A percentile compares a stretch with the other conserved stretches of the same genome.
Evolutionary conservation across 2,329 filamentous ascomycete species (phyloP).

Genomic region (Colletotrichum gigasporum): DNA sequence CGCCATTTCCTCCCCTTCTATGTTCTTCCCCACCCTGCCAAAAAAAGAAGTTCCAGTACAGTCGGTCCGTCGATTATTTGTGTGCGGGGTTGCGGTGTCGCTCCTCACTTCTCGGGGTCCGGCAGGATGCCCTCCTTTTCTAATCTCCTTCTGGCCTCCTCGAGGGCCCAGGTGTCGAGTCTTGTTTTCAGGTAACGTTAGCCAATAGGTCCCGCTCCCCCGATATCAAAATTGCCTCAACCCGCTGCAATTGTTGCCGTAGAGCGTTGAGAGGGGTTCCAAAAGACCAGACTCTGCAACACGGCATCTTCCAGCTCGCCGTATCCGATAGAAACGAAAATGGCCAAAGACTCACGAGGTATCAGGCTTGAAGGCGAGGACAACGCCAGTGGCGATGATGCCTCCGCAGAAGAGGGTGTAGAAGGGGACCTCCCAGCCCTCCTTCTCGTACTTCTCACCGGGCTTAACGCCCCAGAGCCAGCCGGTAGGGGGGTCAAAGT

Average conservation of each 20-base stretch:
- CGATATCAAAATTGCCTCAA: conserved; percentile 22
- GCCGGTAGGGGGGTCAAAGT: conserved; percentile 89
- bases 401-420: conserved; percentile 87
- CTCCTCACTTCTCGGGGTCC: conserved; percentile 73
- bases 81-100: conserved; percentile 44
- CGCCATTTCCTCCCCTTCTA: conserved; percentile 17
- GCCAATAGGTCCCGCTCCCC: conserved; percentile 24
- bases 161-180: conserved; percentile 99
- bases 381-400: conserved; percentile 76
- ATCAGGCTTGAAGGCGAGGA: conserved; percentile 97
- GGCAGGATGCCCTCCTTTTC: conserved; percentile 94
- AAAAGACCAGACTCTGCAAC: no score
- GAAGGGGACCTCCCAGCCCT: conserved; percentile 93
- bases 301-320: no score
- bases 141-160: conserved; percentile 94
- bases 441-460: conserved; percentile 93
- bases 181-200: conserved; percentile 58
- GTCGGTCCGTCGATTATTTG: conserved; percentile 6
- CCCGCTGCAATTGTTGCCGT: background rate
- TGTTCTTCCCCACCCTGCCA: conserved; percentile 10
- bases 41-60: background rate
- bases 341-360: conserved; percentile 82
- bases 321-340: background rate
- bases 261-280: background rate
- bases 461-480: conserved; percentile 96